Conservation (phyloP, 2,329 filamentous ascomycete species). For the Didymellaceae sp. region DNA sequence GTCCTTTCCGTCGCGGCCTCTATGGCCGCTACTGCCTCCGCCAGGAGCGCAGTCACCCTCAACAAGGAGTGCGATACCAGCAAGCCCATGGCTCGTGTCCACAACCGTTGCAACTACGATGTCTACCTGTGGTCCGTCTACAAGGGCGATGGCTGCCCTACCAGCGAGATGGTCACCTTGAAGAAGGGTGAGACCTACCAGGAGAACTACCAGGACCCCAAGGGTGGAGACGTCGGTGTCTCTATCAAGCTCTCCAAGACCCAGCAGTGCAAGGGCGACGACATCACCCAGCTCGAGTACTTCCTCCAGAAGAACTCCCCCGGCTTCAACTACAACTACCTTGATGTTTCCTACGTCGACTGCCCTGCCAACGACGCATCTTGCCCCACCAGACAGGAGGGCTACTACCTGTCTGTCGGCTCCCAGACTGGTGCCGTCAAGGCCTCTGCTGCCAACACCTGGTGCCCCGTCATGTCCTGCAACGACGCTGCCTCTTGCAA, state of each 20-base stretch:
- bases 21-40: conserved; percentile 39
- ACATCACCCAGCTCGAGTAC: conserved; percentile 50
- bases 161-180: conserved; percentile 31
- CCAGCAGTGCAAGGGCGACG: conserved; percentile 33
- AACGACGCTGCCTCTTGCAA: conserved; percentile 29
- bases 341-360: conserved; percentile 50
- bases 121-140: conserved; percentile 50
- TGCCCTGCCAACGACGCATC: conserved; percentile 28
- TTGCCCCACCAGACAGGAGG: conserved; percentile 45
- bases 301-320: conserved; percentile 27
- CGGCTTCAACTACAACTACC: conserved; percentile 36
- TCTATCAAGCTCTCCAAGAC: conserved; percentile 51
- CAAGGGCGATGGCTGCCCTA: conserved; percentile 36
- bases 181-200: conserved; percentile 39
- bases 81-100: conserved; percentile 35
- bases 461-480: conserved; percentile 43
- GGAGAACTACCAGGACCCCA: conserved; percentile 38
- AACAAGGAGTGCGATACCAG: conserved; percentile 23
- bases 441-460: conserved; percentile 32
- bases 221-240: conserved; percentile 33
- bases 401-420: conserved; percentile 42
- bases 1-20: conserved; percentile 39
- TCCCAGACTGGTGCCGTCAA: conserved; percentile 23
- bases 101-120: conserved; percentile 48
- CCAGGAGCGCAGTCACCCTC: conserved; percentile 26